Evolutionary conservation across 208 protist genomes (phyloP).

Genomic region (Endotrypanum monterogeii): DNA sequence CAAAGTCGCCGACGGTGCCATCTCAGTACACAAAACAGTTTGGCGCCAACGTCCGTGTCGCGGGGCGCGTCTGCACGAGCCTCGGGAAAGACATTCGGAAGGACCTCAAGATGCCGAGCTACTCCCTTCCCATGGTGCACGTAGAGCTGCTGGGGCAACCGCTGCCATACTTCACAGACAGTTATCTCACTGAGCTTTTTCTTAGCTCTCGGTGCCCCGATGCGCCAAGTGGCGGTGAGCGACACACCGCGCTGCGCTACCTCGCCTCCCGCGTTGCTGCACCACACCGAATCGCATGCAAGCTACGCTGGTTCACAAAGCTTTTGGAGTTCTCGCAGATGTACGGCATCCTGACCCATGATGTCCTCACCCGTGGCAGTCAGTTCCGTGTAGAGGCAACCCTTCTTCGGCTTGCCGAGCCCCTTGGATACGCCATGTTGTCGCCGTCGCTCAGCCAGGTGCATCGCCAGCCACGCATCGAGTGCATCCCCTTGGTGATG

Average conservation of each 20-base stretch:
- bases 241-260: conserved; percentile 48
- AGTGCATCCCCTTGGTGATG: conserved; percentile 83
- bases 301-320: conserved; percentile 63
- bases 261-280: conserved; percentile 47
- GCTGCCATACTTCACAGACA: conserved; percentile 73
- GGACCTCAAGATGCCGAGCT: conserved; percentile 50
- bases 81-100: conserved; percentile 68
- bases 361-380: conserved; percentile 76
- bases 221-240: background rate
- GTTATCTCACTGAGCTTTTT: conserved; percentile 52
- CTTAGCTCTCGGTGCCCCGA: background rate
- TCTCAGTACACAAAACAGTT: conserved; percentile 52
- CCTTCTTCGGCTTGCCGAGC: conserved; percentile 69
- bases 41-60: conserved; percentile 44
- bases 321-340: conserved; percentile 72
- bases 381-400: conserved; percentile 90
- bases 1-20: conserved; percentile 9
- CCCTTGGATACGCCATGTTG: conserved; percentile 65
- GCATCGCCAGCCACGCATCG: conserved; percentile 66
- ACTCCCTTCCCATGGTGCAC: conserved; percentile 65
- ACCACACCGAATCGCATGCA: conserved; percentile 55
- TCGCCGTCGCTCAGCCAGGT: conserved; percentile 66
- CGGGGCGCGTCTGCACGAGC: conserved; percentile 64
- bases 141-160: conserved; percentile 43
- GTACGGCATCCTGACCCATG: conserved; percentile 78